Conservation (phyloP, 2,329 filamentous ascomycete genomes). For the Beauveria asiatica region DNA sequence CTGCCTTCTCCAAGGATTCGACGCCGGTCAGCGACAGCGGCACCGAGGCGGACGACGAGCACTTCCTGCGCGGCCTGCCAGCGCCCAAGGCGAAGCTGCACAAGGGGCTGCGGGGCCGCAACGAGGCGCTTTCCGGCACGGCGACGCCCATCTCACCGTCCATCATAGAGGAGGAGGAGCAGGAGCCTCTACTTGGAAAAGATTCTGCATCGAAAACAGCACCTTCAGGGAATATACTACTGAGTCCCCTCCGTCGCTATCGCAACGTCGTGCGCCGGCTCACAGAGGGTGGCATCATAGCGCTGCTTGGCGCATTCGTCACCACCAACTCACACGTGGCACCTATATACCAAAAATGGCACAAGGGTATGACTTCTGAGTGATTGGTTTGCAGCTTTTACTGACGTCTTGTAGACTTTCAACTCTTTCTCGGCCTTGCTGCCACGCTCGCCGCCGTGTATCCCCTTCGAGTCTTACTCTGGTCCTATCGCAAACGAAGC, state of each 20-base stretch:
- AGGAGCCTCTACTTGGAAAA: slow-evolving; percentile 17
- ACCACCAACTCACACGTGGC: slow-evolving; percentile 37
- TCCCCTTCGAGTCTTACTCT: slow-evolving; percentile 48
- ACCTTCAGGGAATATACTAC: slow-evolving; percentile 15
- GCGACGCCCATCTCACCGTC: slow-evolving; percentile 48
- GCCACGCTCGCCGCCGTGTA: slow-evolving; percentile 42
- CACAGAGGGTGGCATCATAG: slow-evolving; percentile 44
- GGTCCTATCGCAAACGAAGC: slow-evolving; percentile 34
- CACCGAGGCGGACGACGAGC: slow-evolving; percentile 91
- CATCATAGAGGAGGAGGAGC: slow-evolving; percentile 36
- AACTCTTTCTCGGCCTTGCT: slow-evolving; percentile 28
- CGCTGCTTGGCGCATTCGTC: slow-evolving; percentile 40
- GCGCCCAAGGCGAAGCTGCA: slow-evolving; percentile 64
- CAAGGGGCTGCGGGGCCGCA: slow-evolving; percentile 65
- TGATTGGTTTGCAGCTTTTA: not conserved
- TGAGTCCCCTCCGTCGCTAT: slow-evolving; percentile 31
- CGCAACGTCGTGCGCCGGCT: slow-evolving; percentile 44
- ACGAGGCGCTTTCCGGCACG: slow-evolving; percentile 44
- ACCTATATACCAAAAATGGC: slow-evolving; percentile 37
- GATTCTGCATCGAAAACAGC: slow-evolving; percentile 12
- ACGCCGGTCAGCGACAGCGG: slow-evolving; percentile 75
- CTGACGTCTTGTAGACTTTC: slow-evolving; percentile 32
- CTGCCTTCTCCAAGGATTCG: slow-evolving; percentile 40
- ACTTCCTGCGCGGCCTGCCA: slow-evolving; percentile 75
- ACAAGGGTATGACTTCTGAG: slow-evolving; percentile 33